Evolutionary conservation across 2,329 filamentous ascomycete genomes (phyloP).

Genomic region (Juglanconis juglandina): DNA sequence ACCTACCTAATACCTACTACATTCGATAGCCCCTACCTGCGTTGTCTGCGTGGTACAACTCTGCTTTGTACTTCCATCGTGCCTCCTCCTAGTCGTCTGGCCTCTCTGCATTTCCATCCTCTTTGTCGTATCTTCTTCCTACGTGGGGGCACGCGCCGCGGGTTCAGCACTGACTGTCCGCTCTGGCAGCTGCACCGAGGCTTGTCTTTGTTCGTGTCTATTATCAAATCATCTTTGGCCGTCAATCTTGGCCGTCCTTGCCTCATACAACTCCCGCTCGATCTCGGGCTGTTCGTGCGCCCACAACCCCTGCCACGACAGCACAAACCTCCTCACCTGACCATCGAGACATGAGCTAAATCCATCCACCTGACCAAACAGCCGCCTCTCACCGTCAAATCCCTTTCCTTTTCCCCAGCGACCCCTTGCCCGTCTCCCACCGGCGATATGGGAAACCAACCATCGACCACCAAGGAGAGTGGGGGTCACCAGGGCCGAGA

Average conservation of each 20-base stretch:
- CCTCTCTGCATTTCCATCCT: too few species aligned
- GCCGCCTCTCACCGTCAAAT: neutral
- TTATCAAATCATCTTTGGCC: neutral
- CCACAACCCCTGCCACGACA: neutral
- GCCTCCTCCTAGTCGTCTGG: too few species aligned
- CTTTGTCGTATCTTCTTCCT: too few species aligned
- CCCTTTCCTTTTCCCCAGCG: neutral
- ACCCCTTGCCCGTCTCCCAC: neutral
- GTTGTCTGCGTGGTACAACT: too few species aligned
- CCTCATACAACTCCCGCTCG: neutral
- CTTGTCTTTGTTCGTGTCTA: neutral
- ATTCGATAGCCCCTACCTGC: too few species aligned
- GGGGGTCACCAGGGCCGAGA: neutral
- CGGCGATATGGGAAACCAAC: conserved; percentile 43
- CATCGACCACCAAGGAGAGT: conserved; percentile 34
- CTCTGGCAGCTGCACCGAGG: neutral
- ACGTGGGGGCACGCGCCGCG: too few species aligned
- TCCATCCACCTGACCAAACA: conserved; percentile 4
- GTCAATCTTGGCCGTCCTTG: neutral
- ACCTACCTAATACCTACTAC: too few species aligned
- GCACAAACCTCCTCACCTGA: conserved; percentile 8
- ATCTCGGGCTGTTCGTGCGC: neutral
- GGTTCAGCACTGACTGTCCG: too few species aligned
- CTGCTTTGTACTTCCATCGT: too few species aligned
- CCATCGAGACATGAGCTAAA: conserved; percentile 11